phyloP scores from a whole-genome alignment of 2,329 filamentous ascomycete species.

The Capronia coronata region DNA sequence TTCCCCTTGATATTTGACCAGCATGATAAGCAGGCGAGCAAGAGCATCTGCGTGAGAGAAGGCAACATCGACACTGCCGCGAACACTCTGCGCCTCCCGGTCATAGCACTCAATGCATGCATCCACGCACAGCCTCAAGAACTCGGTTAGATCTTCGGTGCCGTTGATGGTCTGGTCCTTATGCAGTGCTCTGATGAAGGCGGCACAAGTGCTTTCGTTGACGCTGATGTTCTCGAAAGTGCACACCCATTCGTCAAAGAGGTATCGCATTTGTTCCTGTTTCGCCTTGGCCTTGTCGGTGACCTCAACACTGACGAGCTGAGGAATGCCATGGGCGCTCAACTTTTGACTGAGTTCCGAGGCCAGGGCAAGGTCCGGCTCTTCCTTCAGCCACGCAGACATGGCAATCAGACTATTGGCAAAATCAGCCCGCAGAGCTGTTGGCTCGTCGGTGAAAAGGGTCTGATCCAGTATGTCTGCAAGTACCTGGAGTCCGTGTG shows the following conservation, averaged over 20 bases:
- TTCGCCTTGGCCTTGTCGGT: conserved; percentile 55
- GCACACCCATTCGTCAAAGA: conserved; percentile 92
- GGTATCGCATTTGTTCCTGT: conserved; percentile 82
- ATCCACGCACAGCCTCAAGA: conserved; percentile 76
- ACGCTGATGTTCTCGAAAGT: conserved; percentile 71
- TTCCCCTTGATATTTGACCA: conserved; percentile 66
- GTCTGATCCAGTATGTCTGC: conserved; percentile 71
- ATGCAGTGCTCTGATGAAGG: conserved; percentile 81
- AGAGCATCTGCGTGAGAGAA: conserved; percentile 70
- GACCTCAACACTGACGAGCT: conserved; percentile 50
- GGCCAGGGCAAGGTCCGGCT: conserved; percentile 58
- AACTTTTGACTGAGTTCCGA: conserved; percentile 65
- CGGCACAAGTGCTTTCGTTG: conserved; percentile 62
- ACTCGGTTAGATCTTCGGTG: conserved; percentile 69
- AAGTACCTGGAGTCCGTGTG: conserved; percentile 70
- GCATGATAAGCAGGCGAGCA: conserved; percentile 68
- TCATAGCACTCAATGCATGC: conserved; percentile 73
- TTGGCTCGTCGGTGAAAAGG: conserved; percentile 68
- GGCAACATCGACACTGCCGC: conserved; percentile 54
- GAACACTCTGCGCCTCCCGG: conserved; percentile 55
- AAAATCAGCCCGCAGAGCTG: conserved; percentile 78
- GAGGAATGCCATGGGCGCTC: conserved; percentile 47
- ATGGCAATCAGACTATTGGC: conserved; percentile 73
- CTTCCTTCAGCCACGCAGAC: conserved; percentile 71
- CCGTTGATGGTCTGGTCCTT: conserved; percentile 64